Base-by-base conservation (phyloP, 768 basidiomycete genomes). In the Antrodiella citrinella region DNA sequence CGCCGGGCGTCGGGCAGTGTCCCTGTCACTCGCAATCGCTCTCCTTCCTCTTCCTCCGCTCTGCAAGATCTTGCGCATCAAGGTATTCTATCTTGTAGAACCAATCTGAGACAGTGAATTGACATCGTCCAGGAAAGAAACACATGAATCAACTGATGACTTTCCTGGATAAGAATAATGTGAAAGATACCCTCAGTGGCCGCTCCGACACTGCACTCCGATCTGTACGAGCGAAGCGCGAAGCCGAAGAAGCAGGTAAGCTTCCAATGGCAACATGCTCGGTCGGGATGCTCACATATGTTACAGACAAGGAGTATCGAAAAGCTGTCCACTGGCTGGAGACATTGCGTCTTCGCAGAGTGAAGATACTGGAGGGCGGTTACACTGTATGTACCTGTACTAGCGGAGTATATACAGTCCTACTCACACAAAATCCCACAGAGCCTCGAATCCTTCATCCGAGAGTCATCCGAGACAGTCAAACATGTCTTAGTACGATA, bases 271-370 rank as follows among this genome's bases (percentile, higher is more conserved):
- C 30, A 35, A 35, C 30, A 15, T 35, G n/a, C n/a, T n/a, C n/a
- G n/a, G n/a, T n/a, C n/a, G n/a, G n/a, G n/a, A n/a, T n/a, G n/a
- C n/a, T n/a, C n/a, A n/a, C n/a, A n/a, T n/a, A 25, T 18, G 20
- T 12, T 13, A 45, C 46, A n/a, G 92, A 96, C 64, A 89, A 84
- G 63, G 91, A 94, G 52, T 96, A 96, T 60, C 74, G 92, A 22
- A 87, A 85, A 56, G 91, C 81, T 26, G 83, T 96, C 20, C 85
- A 95, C 65, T 89, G 90, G 84, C 69, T 92, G n/a, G 92, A 96
- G 70, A 93, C 92, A 0, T 72, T 95, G 30, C 73, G 93, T 26
- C 72, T 95, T 30, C 77, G 86, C 35, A 75, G 88, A 53, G 82
- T 83, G 4, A 95, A 92, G 65, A 89, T 83, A 35, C 66, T 94